Evolutionary conservation across 495 filamentous ascomycete genomes (phyloP).

Genomic region (Delitschia confertaspora): DNA sequence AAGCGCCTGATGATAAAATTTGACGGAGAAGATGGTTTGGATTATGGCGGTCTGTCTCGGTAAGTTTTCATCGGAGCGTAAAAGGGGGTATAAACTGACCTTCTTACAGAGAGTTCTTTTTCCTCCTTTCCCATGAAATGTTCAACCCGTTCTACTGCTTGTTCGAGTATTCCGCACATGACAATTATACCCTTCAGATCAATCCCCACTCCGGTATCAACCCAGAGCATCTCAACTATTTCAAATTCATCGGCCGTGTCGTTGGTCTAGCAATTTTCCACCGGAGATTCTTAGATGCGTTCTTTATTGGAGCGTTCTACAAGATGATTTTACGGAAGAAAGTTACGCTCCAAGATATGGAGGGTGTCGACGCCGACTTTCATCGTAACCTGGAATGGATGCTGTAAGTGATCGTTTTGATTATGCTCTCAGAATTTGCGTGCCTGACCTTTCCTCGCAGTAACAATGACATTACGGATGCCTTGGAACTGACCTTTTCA

Average conservation of each 20-base stretch:
- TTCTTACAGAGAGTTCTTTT: constrained; percentile 84
- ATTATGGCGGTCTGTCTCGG: constrained; percentile 95
- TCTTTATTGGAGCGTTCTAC: constrained; percentile 99
- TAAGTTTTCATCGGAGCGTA: constrained; percentile 29
- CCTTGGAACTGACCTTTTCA: constrained; percentile 87
- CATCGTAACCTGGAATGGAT: constrained; percentile 94
- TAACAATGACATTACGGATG: constrained; percentile 90
- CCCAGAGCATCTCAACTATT: constrained; percentile 98
- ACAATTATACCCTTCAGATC: constrained; percentile 99
- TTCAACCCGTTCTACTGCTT: constrained; percentile 99
- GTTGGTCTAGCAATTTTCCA: constrained; percentile 98
- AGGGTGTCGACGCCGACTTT: constrained; percentile 96
- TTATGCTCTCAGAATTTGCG: background rate
- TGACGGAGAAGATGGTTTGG: constrained; percentile 93
- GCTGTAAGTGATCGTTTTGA: constrained; percentile 44
- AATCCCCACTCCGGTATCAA: constrained; percentile 99
- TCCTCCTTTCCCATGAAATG: constrained; percentile 99
- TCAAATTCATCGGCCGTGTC: constrained; percentile 98
- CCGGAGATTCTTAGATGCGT: constrained; percentile 92
- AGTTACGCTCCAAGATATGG: constrained; percentile 90
- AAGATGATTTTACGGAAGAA: constrained; percentile 98
- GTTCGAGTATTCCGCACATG: constrained; percentile 98
- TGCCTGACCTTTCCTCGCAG: constrained; percentile 32
- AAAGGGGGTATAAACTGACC: constrained; percentile 27
- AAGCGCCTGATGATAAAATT: constrained; percentile 99